These are phyloP conservation scores for Mycena rosella DNA, from an alignment of 768 basidiomycete genomes.

Conservation along the genomic window DNA sequence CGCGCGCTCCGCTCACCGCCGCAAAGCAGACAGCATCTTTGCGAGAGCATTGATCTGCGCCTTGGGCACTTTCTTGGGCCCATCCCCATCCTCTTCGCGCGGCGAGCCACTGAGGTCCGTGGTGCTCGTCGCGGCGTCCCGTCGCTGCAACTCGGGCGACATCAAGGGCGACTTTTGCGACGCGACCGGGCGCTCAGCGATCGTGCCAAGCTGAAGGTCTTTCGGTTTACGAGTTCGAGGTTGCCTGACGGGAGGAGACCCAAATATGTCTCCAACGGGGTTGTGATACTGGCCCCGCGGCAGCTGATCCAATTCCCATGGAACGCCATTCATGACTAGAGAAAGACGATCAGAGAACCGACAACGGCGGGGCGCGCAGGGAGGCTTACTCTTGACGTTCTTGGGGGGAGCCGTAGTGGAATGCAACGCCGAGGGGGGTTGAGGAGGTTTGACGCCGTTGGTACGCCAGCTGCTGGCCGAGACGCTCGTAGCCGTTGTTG, in stretches of 20 bases:
- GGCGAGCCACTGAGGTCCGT: constrained; percentile 67
- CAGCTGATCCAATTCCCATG: constrained; percentile 78
- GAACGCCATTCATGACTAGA: constrained; percentile 81
- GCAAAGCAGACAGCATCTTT: constrained; percentile 90
- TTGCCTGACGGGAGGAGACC: constrained; percentile 72
- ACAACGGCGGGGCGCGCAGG: too few relatives aligned
- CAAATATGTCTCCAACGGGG: constrained; percentile 73
- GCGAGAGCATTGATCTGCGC: constrained; percentile 91
- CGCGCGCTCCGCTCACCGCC: constrained; percentile 62
- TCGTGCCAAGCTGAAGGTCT: constrained; percentile 78
- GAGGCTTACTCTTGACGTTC: constrained; percentile 85
- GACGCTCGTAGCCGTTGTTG: constrained; percentile 85
- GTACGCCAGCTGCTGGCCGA: constrained; percentile 82
- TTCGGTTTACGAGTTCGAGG: constrained; percentile 76
- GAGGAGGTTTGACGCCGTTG: constrained; percentile 46
- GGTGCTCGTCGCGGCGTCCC: constrained; percentile 81
- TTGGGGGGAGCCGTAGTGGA: constrained; percentile 56
- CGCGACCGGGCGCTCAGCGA: constrained; percentile 72
- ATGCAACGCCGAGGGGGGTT: constrained; percentile 38
- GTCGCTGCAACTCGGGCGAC: constrained; percentile 61
- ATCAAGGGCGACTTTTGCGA: constrained; percentile 60
- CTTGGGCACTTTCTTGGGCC: constrained; percentile 84
- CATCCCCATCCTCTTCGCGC: constrained; percentile 61
- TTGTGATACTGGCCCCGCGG: constrained; percentile 71
- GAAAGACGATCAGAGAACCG: too few relatives aligned